Evolutionary conservation across 257 asterid genomes (phyloP).

Genomic region (Gentiana dahurica): DNA sequence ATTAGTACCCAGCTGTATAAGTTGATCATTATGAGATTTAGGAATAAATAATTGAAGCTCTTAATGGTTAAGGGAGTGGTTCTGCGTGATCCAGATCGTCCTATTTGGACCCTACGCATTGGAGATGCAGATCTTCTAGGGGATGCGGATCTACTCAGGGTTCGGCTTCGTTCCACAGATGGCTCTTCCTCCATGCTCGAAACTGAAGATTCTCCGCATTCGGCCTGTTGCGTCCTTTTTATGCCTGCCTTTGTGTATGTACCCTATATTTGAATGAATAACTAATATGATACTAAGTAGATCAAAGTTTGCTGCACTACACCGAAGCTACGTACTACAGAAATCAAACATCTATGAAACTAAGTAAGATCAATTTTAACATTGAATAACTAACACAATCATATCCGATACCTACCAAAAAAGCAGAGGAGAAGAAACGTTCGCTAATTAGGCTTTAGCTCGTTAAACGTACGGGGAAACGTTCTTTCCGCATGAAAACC

Average conservation of each 20-base stretch:
- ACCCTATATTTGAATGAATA: slow-evolving; percentile 51
- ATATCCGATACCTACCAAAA: too few species aligned
- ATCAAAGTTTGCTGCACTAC: too few species aligned
- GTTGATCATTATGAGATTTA: slow-evolving; percentile 40
- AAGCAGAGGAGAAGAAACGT: too few species aligned
- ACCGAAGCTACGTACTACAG: too few species aligned
- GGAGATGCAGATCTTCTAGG: slow-evolving; percentile 16
- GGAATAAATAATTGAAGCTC: slow-evolving; percentile 57
- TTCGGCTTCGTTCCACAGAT: slow-evolving; percentile 65
- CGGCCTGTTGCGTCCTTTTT: slow-evolving; percentile 78
- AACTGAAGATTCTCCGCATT: slow-evolving; percentile 53
- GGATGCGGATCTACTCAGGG: slow-evolving; percentile 64
- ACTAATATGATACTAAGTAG: too few species aligned
- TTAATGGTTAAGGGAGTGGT: slow-evolving; percentile 81
- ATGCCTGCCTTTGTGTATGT: slow-evolving; percentile 79
- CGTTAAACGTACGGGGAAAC: too few species aligned
- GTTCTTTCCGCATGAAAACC: too few species aligned
- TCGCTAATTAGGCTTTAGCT: too few species aligned
- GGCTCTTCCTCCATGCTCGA: slow-evolving; percentile 70
- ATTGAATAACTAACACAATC: too few species aligned
- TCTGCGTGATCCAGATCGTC: slow-evolving; percentile 38
- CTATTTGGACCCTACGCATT: too few species aligned
- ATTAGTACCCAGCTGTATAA: slow-evolving; percentile 17
- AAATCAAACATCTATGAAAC: too few species aligned
- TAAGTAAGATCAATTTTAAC: too few species aligned